Evolutionary conservation across 352 stramenopile genomes (phyloP).

Genomic region (Phytophthora kernoviae): DNA sequence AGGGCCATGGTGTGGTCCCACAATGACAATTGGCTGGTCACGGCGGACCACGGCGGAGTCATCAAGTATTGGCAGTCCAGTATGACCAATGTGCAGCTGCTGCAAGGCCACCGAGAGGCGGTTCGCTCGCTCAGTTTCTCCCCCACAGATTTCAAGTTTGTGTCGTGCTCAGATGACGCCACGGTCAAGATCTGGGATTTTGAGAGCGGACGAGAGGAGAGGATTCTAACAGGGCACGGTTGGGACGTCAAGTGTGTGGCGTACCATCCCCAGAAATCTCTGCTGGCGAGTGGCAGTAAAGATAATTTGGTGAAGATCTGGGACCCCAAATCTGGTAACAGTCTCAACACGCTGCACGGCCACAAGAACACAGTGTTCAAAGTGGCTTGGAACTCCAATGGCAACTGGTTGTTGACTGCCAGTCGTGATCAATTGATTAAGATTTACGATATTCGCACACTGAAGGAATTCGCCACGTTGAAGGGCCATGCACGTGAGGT

Average conservation of each 20-base stretch:
- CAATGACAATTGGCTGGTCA: constrained; percentile 91
- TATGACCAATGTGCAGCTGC: constrained; percentile 87
- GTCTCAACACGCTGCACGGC: constrained; percentile 95
- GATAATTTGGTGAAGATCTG: constrained; percentile 99
- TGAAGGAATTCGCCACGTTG: constrained; percentile 95
- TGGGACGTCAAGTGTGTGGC: constrained; percentile 98
- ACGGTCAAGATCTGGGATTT: constrained; percentile 95
- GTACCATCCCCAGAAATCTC: constrained; percentile 94
- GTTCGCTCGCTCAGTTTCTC: constrained; percentile 97
- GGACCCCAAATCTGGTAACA: constrained; percentile 95
- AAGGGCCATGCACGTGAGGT: constrained; percentile 97
- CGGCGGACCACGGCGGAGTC: constrained; percentile 87
- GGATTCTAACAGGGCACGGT: constrained; percentile 94
- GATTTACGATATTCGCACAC: constrained; percentile 98
- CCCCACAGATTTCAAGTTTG: constrained; percentile 98
- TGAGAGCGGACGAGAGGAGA: constrained; percentile 92
- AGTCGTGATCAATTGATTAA: constrained; percentile 98
- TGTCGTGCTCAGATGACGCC: constrained; percentile 96
- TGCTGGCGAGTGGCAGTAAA: constrained; percentile 96
- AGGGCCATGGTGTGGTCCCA: constrained; percentile 91
- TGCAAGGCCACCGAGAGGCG: constrained; percentile 87
- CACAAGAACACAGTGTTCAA: constrained; percentile 99
- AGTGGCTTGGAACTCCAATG: constrained; percentile 97
- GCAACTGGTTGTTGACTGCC: constrained; percentile 97
- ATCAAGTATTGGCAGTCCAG: constrained; percentile 94